These are phyloP conservation scores for Inga oerstediana DNA, from an alignment of 306 rosid genomes.

Conservation along the genomic window DNA sequence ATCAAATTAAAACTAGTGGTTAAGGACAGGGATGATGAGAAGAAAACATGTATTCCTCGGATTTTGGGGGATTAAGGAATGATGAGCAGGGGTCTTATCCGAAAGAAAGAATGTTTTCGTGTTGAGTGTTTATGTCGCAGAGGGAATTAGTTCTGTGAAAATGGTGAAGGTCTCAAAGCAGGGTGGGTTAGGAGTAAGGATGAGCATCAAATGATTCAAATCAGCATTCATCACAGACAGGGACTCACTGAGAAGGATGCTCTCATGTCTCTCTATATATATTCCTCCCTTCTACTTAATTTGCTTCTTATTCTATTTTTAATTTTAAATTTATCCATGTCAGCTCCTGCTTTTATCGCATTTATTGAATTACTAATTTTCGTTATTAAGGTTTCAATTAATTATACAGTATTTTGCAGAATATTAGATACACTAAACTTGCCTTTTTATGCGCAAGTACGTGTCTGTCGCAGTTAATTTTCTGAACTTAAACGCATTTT, in stretches of 20 bases:
- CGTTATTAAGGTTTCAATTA: not conserved
- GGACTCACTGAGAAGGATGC: conserved; percentile 51
- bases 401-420: not conserved
- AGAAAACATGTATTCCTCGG: conserved; percentile 33
- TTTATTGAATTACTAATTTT: not conserved
- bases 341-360: not conserved
- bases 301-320: conserved; percentile 15
- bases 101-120: conserved; percentile 19
- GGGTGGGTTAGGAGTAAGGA: conserved; percentile 68
- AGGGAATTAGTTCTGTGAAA: conserved; percentile 17
- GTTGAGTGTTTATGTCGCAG: not conserved
- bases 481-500: not conserved
- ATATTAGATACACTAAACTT: not conserved
- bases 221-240: conserved; percentile 65
- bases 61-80: conserved; percentile 52
- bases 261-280: conserved; percentile 43
- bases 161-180: conserved; percentile 30
- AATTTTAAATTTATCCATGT: conserved; percentile 13
- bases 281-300: conserved; percentile 25
- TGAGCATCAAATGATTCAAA: conserved; percentile 54
- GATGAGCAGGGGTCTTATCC: conserved; percentile 49
- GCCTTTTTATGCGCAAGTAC: not conserved
- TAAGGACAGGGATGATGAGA: conserved; percentile 5
- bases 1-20: not conserved
- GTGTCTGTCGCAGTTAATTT: not conserved